Base-by-base conservation (phyloP, 768 basidiomycete genomes). In the Mycena kentingensis region DNA sequence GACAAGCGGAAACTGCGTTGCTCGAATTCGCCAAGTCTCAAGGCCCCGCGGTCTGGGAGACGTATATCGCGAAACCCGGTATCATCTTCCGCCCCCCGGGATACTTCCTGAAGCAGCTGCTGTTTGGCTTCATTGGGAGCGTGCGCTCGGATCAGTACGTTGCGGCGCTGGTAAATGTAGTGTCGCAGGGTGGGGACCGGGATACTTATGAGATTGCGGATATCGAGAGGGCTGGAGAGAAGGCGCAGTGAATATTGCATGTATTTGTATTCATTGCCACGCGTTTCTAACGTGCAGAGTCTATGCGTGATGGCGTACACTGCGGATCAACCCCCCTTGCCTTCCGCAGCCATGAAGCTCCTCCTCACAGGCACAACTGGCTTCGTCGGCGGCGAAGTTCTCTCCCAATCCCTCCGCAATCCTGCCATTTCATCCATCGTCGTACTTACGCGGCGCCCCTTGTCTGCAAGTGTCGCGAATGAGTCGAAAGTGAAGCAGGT, bases 291-390 rank as follows among this genome's bases (percentile, higher is more conserved):
- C n/a, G n/a, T n/a, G n/a, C n/a, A n/a, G n/a, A n/a, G n/a, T n/a
- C n/a, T n/a, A n/a, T n/a, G n/a, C n/a, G n/a, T n/a, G n/a, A n/a
- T n/a, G n/a, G n/a, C n/a, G n/a, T n/a, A n/a, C n/a, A n/a, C n/a
- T n/a, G n/a, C n/a, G n/a, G n/a, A n/a, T n/a, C n/a, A n/a, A n/a
- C n/a, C n/a, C n/a, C n/a, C n/a, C n/a, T n/a, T n/a, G n/a, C n/a
- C n/a, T n/a, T n/a, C n/a, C n/a, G n/a, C n/a, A n/a, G n/a, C n/a
- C n/a, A n/a, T n/a, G n/a, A n/a, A n/a, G n/a, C n/a, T 50, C 26
- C 45, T 50, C 24, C 44, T 55, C 26, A 46, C 54, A 3, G 54
- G 54, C 19, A 6, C 48, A 18, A 55, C 54, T 21, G 48, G 54
- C 22, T 51, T 45, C 12, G 36, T 55, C 25, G 54, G 54, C 8